These are phyloP conservation scores for Megacollybia marginata DNA, from an alignment of 768 basidiomycete genomes.

Conservation along the genomic window DNA sequence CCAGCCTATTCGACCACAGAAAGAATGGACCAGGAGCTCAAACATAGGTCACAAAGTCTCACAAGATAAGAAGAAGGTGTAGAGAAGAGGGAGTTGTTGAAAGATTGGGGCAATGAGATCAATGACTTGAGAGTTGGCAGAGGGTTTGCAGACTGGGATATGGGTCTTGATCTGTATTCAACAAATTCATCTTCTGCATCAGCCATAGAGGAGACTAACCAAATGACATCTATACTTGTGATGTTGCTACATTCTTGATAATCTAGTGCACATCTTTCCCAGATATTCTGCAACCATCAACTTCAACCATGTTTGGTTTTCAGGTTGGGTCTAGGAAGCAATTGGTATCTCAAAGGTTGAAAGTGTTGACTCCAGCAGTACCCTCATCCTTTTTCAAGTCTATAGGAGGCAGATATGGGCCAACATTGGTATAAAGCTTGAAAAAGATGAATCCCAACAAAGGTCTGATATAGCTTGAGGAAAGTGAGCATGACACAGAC, in stretches of 20 bases:
- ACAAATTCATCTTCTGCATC: constrained; percentile 65
- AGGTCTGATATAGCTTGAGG: constrained; percentile 95
- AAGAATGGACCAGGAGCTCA: constrained; percentile 91
- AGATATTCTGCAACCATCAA: constrained; percentile 37
- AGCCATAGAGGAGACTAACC: constrained; percentile 25
- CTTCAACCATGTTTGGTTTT: constrained; percentile 40
- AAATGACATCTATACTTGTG: constrained; percentile 29
- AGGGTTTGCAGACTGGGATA: constrained; percentile 32
- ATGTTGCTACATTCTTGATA: constrained; percentile 44
- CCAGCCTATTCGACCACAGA: constrained; percentile 92
- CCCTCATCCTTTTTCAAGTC: constrained; percentile 77
- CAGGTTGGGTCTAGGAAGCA: constrained; percentile 27
- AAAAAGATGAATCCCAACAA: constrained; percentile 92
- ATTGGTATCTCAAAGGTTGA: constrained; percentile 56
- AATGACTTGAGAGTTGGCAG: constrained; percentile 69
- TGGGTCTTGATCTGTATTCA: constrained; percentile 45
- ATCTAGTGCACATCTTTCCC: constrained; percentile 51
- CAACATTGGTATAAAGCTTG: constrained; percentile 92
- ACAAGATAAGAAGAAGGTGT: constrained; percentile 89
- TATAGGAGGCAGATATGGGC: constrained; percentile 91
- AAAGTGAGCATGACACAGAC: constrained; percentile 98
- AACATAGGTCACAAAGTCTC: constrained; percentile 88
- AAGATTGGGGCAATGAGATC: constrained; percentile 48
- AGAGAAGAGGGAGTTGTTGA: constrained; percentile 70
- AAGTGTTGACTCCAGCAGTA: constrained; percentile 84